phyloP scores from a whole-genome alignment of 495 filamentous ascomycete species.

The Eremomyces bilateralis region DNA sequence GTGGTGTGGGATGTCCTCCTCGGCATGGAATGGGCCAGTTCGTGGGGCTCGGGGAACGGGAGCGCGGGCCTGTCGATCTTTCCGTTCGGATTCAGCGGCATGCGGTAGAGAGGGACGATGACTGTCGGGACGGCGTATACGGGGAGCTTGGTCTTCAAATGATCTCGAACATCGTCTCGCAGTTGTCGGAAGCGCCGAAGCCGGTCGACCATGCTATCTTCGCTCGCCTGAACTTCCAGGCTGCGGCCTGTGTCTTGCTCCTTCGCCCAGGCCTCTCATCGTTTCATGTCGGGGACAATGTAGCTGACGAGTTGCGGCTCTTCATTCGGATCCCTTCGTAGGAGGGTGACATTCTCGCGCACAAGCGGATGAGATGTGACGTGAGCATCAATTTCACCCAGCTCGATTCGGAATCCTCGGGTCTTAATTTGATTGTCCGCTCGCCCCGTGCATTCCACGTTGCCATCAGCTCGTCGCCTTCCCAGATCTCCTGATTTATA shows the following conservation, averaged over 20 bases:
- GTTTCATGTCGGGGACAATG: conserved; percentile 58
- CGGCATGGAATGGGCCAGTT: conserved; percentile 27
- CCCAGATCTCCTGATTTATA: conserved; percentile 75
- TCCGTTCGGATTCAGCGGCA: conserved; percentile 86
- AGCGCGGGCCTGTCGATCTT: conserved; percentile 82
- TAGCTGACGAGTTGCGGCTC: conserved; percentile 82
- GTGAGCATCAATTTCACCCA: conserved; percentile 81
- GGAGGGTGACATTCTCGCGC: conserved; percentile 69
- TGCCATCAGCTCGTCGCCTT: conserved; percentile 46
- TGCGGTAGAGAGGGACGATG: conserved; percentile 53
- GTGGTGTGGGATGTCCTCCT: conserved; percentile 12
- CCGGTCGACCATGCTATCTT: conserved; percentile 35
- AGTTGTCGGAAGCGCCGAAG: conserved; percentile 43
- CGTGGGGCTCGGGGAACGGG: conserved; percentile 68
- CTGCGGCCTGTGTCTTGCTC: conserved; percentile 27
- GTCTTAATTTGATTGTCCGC: conserved; percentile 90
- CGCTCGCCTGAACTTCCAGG: conserved; percentile 4
- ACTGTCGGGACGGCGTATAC: conserved; percentile 63
- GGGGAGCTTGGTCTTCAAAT: conserved; percentile 56
- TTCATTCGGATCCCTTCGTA: conserved; percentile 72
- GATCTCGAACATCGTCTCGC: conserved; percentile 49
- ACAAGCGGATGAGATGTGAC: conserved; percentile 59
- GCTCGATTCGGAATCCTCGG: conserved; percentile 83
- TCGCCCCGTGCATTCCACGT: conserved; percentile 36
- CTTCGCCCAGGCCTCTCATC: conserved; percentile 47